phyloP scores from a whole-genome alignment of 768 basidiomycete genomes.

The Tylopilus felleus region DNA sequence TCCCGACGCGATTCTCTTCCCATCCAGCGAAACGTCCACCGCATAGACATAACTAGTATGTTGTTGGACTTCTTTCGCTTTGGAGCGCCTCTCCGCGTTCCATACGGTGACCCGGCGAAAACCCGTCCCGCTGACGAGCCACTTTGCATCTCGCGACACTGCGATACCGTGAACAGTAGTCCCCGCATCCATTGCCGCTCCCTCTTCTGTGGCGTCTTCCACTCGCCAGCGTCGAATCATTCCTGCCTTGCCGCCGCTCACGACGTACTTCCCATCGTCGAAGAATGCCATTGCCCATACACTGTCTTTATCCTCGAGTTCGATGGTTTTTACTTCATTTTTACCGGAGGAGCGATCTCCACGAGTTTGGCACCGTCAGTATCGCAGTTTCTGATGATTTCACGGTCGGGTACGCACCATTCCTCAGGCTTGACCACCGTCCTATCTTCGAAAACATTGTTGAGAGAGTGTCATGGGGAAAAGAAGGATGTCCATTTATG shows the following conservation, averaged over 20 bases:
- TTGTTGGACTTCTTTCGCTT: not conserved
- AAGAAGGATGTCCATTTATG: not conserved
- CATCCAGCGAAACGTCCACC: slow-evolving; percentile 1
- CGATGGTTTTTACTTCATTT: not conserved
- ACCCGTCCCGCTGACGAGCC: slow-evolving; percentile 1
- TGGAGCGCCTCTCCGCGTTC: not conserved
- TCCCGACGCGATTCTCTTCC: not conserved
- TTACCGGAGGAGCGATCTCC: not conserved
- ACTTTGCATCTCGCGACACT: not conserved
- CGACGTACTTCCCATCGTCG: not conserved
- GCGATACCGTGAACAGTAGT: not conserved
- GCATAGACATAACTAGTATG: not conserved
- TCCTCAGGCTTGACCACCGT: not conserved
- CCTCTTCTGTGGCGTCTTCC: not conserved
- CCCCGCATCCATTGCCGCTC: not conserved
- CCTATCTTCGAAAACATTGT: not conserved
- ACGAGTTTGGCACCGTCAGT: not conserved
- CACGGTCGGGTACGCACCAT: not conserved
- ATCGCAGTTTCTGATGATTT: not conserved
- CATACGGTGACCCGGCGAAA: not conserved
- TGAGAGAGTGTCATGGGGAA: not conserved
- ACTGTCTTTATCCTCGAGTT: not conserved
- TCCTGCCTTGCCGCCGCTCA: not conserved
- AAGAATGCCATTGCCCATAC: not conserved
- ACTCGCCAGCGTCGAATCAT: slow-evolving; percentile 3